Evolutionary conservation across 192 early-diverging fungal species (phyloP).

Genomic region (Coemansia sp.): DNA sequence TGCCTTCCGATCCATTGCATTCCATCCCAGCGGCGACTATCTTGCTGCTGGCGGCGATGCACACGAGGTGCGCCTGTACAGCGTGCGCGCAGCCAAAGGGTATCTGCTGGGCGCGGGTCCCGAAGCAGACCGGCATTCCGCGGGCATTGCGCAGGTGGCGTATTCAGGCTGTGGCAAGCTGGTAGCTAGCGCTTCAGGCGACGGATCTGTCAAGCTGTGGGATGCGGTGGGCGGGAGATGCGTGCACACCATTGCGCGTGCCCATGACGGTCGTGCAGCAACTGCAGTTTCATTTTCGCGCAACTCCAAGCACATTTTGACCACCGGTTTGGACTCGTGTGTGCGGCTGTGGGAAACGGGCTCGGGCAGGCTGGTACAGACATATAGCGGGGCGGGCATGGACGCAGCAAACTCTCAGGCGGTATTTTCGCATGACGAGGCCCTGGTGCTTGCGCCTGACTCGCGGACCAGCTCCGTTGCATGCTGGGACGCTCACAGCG

Average conservation of each 20-base stretch:
- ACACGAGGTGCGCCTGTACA: slow-evolving; percentile 77
- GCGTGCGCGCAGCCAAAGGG: slow-evolving; percentile 81
- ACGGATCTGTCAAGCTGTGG: slow-evolving; percentile 87
- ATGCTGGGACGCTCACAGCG: slow-evolving; percentile 72
- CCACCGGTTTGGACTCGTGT: slow-evolving; percentile 73
- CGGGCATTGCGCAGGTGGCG: slow-evolving; percentile 60
- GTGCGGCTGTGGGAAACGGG: slow-evolving; percentile 81
- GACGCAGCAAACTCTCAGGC: slow-evolving; percentile 37
- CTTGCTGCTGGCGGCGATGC: slow-evolving; percentile 77
- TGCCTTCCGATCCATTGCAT: slow-evolving; percentile 74
- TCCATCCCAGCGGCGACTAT: slow-evolving; percentile 93
- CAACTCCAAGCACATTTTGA: slow-evolving; percentile 72
- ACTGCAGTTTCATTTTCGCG: slow-evolving; percentile 73
- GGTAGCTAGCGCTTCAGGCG: slow-evolving; percentile 75
- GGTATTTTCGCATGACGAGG: slow-evolving; percentile 68
- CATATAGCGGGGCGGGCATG: slow-evolving; percentile 66
- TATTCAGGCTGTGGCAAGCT: slow-evolving; percentile 69
- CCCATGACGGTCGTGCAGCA: slow-evolving; percentile 73
- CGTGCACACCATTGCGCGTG: slow-evolving; percentile 70
- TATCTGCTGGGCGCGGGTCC: slow-evolving; percentile 60
- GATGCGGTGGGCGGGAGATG: slow-evolving; percentile 75
- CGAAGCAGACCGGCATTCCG: slow-evolving; percentile 32
- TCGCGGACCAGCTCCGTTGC: slow-evolving; percentile 61
- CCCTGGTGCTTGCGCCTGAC: slow-evolving; percentile 67
- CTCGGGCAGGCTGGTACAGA: slow-evolving; percentile 66